These are phyloP conservation scores for Kodamaea sp. DNA, from an alignment of 1,139 yeast genomes.

Conservation along the genomic window DNA sequence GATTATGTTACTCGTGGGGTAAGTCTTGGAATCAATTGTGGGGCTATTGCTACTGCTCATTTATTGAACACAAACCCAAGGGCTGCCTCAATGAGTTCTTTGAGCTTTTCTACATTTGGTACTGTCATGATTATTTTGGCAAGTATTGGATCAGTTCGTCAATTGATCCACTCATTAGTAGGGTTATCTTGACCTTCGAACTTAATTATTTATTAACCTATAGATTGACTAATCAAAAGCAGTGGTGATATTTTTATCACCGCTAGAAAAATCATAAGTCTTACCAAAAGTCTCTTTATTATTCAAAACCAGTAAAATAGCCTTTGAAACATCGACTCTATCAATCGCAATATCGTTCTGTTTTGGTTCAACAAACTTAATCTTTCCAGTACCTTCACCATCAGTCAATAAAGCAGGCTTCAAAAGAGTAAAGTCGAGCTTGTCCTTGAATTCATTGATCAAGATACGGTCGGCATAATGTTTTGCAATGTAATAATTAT, in stretches of 20 bases:
- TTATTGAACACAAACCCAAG: constrained; percentile 66
- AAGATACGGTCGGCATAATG: constrained; percentile 54
- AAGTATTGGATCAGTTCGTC: constrained; percentile 43
- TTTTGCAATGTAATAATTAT: constrained; percentile 50
- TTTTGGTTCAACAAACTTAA: constrained; percentile 16
- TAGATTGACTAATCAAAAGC: no score
- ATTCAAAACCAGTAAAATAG: constrained; percentile 20
- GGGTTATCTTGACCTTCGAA: no score
- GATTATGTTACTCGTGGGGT: constrained; percentile 78
- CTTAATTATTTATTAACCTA: no score
- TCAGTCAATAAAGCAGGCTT: constrained; percentile 47
- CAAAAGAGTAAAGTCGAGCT: constrained; percentile 50
- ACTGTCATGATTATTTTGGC: constrained; percentile 69
- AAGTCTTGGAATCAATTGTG: constrained; percentile 71
- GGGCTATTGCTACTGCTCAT: constrained; percentile 81
- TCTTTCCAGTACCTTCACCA: constrained; percentile 37
- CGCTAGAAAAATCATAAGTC: constrained; percentile 25
- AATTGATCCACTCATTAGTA: constrained; percentile 22
- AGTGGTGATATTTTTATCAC: constrained; percentile 9
- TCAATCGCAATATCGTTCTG: constrained; percentile 19
- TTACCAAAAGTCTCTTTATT: constrained; percentile 25
- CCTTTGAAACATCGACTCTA: constrained; percentile 32
- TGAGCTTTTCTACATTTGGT: constrained; percentile 70
- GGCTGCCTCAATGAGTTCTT: constrained; percentile 74
- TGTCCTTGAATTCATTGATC: constrained; percentile 25